Evolutionary conservation across 306 rosid genomes (phyloP).

Genomic region (Lupinus albus): DNA sequence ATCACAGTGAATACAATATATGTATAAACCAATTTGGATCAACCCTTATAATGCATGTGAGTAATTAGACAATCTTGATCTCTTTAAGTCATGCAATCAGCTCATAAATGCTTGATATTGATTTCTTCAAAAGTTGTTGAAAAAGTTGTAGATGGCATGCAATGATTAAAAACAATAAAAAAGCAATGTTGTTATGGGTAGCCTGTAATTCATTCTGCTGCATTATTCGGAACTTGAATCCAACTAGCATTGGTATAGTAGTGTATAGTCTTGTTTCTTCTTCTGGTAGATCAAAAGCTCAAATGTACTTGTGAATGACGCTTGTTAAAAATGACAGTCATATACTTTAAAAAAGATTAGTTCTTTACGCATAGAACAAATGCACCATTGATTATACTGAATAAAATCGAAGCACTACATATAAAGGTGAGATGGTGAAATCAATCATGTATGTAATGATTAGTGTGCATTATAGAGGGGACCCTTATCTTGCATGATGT

Average conservation of each 20-base stretch:
- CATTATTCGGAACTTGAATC: slow-evolving; percentile 39
- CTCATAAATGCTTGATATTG: slow-evolving; percentile 33
- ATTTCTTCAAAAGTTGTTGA: slow-evolving; percentile 36
- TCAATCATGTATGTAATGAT: slow-evolving; percentile 31
- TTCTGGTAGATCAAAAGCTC: too few relatives aligned
- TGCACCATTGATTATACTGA: too few relatives aligned
- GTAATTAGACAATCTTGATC: background rate
- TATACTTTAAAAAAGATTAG: too few relatives aligned
- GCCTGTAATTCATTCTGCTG: slow-evolving; percentile 36
- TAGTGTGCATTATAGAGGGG: slow-evolving; percentile 45
- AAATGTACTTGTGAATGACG: too few relatives aligned
- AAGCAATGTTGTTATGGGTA: slow-evolving; percentile 29
- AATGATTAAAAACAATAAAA: slow-evolving; percentile 28
- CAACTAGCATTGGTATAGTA: too few relatives aligned
- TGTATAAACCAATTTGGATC: background rate
- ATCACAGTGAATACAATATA: too few relatives aligned
- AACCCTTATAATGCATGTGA: background rate
- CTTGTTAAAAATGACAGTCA: too few relatives aligned
- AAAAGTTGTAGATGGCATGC: slow-evolving; percentile 1
- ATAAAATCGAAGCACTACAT: too few relatives aligned
- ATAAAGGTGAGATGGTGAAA: slow-evolving; percentile 34
- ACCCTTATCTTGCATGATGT: slow-evolving; percentile 41
- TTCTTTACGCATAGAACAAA: too few relatives aligned
- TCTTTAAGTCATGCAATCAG: slow-evolving; percentile 13
- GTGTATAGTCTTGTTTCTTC: too few relatives aligned